phyloP scores from a whole-genome alignment of 2,329 filamentous ascomycete genomes.

The Bimuria novae-zelandiae region DNA sequence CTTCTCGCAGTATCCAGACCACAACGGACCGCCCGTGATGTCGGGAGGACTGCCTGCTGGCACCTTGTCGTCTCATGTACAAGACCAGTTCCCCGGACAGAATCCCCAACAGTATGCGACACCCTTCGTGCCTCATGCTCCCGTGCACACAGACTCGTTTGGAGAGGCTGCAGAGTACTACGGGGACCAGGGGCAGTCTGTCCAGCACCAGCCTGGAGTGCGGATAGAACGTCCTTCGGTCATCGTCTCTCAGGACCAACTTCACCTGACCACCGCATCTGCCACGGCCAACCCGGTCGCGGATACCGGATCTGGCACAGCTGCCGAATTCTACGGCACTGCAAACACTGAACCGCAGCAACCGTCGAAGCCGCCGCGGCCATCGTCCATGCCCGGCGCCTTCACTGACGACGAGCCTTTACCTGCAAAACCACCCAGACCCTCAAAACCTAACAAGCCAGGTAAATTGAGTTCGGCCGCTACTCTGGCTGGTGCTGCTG shows the following conservation, averaged over 20 bases:
- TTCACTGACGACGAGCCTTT: conserved; percentile 38
- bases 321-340: conserved; percentile 60
- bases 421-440: conserved; percentile 41
- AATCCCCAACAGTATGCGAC: conserved; percentile 52
- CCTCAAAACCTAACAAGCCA: conserved; percentile 35
- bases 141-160: conserved; percentile 40
- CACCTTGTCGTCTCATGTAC: conserved; percentile 54
- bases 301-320: conserved; percentile 65
- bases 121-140: conserved; percentile 52
- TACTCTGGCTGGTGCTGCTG: conserved; percentile 47
- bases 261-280: conserved; percentile 61
- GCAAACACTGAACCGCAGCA: conserved; percentile 23
- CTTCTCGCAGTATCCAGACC: conserved; percentile 44
- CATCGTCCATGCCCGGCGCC: conserved; percentile 42
- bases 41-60: conserved; percentile 38
- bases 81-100: conserved; percentile 64
- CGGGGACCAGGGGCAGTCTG: conserved; percentile 64
- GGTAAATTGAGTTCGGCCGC: conserved; percentile 42
- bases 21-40: conserved; percentile 40
- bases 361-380: conserved; percentile 45
- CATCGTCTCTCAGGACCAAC: conserved; percentile 57
- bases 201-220: conserved; percentile 63
- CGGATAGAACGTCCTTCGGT: conserved; percentile 58
- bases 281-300: conserved; percentile 57
- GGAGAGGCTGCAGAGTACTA: conserved; percentile 67